phyloP scores from a whole-genome alignment of 2,329 filamentous ascomycete species.

The Botrytis cinerea region DNA sequence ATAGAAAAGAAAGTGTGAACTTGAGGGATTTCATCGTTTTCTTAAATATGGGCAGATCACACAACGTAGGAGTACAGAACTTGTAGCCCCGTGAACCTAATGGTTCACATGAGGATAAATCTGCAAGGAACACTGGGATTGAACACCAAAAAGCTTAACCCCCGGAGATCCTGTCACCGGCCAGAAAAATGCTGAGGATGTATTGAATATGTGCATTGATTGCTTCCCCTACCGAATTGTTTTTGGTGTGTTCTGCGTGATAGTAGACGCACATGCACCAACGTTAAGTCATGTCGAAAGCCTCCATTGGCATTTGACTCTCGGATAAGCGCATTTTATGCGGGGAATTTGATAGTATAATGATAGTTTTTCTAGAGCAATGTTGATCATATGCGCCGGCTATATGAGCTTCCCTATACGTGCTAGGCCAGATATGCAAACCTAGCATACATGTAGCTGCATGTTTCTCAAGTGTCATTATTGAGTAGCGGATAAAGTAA shows the following conservation, averaged over 20 bases:
- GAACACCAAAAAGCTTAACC: conserved; percentile 8
- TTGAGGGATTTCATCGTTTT: not conserved
- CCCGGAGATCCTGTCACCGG: conserved; percentile 24
- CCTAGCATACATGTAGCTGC: conserved; percentile 12
- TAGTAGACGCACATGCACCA: conserved; percentile 15
- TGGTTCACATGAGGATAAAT: conserved; percentile 20
- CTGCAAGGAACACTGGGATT: conserved; percentile 22
- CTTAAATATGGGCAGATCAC: conserved; percentile 10
- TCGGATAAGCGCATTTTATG: conserved; percentile 15
- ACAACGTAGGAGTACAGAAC: not conserved
- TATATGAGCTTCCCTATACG: conserved; percentile 23
- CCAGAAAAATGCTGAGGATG: conserved; percentile 4
- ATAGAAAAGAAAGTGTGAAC: not conserved
- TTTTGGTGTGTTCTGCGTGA: conserved; percentile 12
- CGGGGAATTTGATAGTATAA: conserved; percentile 14
- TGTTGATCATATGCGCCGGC: conserved; percentile 24
- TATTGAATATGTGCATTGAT: conserved; percentile 23
- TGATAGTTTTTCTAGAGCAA: conserved; percentile 19
- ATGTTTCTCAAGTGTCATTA: conserved; percentile 1
- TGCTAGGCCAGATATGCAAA: conserved; percentile 14
- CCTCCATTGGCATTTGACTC: conserved; percentile 17
- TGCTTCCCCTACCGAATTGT: not conserved
- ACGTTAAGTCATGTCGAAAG: conserved; percentile 3
- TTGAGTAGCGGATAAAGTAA: conserved; percentile 4
- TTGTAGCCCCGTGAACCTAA: not conserved